Base-by-base conservation (phyloP, 352 stramenopile genomes). In the Globisporangium polare region DNA sequence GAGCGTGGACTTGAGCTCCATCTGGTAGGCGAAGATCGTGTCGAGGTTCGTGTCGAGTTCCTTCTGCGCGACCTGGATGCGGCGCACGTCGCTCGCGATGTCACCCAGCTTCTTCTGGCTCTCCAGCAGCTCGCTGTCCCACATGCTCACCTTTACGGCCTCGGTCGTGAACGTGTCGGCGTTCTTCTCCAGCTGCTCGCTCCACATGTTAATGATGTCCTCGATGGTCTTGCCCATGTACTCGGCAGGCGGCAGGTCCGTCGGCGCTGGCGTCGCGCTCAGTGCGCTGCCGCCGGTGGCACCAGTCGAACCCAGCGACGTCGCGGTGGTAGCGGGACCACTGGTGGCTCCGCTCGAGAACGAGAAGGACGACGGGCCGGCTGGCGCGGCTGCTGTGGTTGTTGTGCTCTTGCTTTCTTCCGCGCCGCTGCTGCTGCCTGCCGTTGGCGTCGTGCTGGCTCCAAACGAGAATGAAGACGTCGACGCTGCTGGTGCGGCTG, bases 131-230 rank as follows among this genome's bases (percentile, higher is more conserved):
- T 95, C 84, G 18, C 65, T 80, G 67, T 95, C 86, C 86, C 86
- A 95, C 53, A 86, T 76, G 63, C 84, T 94, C 63, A 95, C 86
- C 78, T 92, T 92, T 13, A 95, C 86, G 46, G 86, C 86, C 76
- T 95, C 86, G 6, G 78, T 95, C 2, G 86, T 95, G 66, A 95
- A 95, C 18, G 86, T 90, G 53, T 92, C 86, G 2, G 81, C 86
- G 37, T 95, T 92, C 17, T 80, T 78, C 60, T 95, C 86, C 1
- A 95, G 65, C 58, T 95, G 84, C 69, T 95, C 86, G 46, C 86
- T 94, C 86, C 86, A 95, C 71, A 91, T 84, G 64, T 95, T 95
- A 68, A 95, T 95, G 54, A 95, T 94, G 64, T 95, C 84, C 77
- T 95, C 86, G 29, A 95, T 89, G 1, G 84, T 95, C 57, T 85